Conservation (phyloP, 1,139 yeast genomes). For the Nakaseomyces uthaithaninus region DNA sequence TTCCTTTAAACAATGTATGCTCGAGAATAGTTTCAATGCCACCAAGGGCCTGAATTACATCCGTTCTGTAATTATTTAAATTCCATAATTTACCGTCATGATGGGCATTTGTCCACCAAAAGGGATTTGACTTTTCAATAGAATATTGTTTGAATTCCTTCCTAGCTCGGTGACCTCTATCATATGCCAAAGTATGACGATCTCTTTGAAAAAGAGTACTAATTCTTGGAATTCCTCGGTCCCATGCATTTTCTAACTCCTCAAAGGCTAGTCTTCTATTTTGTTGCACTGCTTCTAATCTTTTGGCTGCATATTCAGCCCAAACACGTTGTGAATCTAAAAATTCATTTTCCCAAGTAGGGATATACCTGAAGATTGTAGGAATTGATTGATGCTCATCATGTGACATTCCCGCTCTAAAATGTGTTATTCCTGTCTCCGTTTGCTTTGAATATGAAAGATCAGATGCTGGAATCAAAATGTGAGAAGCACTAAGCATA, state of each 20-base stretch:
- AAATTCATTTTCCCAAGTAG: conserved; percentile 96
- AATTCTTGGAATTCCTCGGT: conserved; percentile 91
- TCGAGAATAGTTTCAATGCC: conserved; percentile 95
- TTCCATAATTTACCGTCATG: conserved; percentile 98
- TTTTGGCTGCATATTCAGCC: conserved; percentile 91
- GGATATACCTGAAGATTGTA: conserved; percentile 82
- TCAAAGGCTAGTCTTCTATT: conserved; percentile 84
- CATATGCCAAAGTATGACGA: conserved; percentile 88
- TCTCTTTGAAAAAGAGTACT: conserved; percentile 93
- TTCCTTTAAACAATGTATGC: conserved; percentile 90
- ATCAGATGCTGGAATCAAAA: conserved; percentile 88
- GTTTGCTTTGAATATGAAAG: conserved; percentile 88
- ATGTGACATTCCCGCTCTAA: conserved; percentile 88
- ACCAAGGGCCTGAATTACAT: conserved; percentile 93
- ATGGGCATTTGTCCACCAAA: conserved; percentile 92
- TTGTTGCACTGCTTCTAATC: conserved; percentile 81
- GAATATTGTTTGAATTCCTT: conserved; percentile 70
- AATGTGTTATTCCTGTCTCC: conserved; percentile 89
- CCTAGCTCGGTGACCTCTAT: conserved; percentile 85
- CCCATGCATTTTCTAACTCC: conserved; percentile 92
- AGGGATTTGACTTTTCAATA: conserved; percentile 68
- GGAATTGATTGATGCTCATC: conserved; percentile 78
- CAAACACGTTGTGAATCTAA: conserved; percentile 92
- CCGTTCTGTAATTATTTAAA: conserved; percentile 84
- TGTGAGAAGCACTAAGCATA: conserved; percentile 95